phyloP scores from a whole-genome alignment of 352 stramenopile genomes.

The Phytophthora sp. region DNA sequence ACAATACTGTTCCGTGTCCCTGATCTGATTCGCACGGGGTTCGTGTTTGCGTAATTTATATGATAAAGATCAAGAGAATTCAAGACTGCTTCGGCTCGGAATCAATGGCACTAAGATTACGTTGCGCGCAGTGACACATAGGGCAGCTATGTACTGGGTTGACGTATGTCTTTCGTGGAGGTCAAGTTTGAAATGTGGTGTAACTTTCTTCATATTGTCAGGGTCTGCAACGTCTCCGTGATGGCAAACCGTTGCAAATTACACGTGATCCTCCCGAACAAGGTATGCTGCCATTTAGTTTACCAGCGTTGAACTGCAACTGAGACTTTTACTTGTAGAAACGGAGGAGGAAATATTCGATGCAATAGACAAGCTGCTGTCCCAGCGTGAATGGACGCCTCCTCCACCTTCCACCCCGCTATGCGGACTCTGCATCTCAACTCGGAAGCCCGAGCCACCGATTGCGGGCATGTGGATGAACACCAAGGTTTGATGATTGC shows the following conservation, averaged over 20 bases:
- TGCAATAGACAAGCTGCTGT: conserved; percentile 71
- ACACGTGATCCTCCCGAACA: conserved; percentile 48
- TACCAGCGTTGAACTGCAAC: not conserved
- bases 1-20: not conserved
- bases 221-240: conserved; percentile 58
- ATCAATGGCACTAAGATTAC: conserved; percentile 75
- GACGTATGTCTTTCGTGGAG: too few species aligned
- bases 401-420: conserved; percentile 38
- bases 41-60: not conserved
- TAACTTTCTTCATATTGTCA: too few species aligned
- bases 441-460: conserved; percentile 21
- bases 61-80: conserved; percentile 35
- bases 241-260: conserved; percentile 51
- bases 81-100: conserved; percentile 55
- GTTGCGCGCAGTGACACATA: conserved; percentile 69
- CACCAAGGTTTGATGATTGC: conserved; percentile 11
- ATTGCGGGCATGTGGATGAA: conserved; percentile 23
- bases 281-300: conserved; percentile 24
- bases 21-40: not conserved
- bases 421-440: conserved; percentile 42
- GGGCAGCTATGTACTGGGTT: conserved; percentile 72
- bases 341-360: conserved; percentile 78
- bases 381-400: conserved; percentile 58
- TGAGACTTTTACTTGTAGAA: conserved; percentile 38
- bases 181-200: too few species aligned